Evolutionary conservation across 164 flowering plant genomes (phyloP), one percentile per base, ranked within the genome.

Genomic region (Liquidambar formosana): DNA sequence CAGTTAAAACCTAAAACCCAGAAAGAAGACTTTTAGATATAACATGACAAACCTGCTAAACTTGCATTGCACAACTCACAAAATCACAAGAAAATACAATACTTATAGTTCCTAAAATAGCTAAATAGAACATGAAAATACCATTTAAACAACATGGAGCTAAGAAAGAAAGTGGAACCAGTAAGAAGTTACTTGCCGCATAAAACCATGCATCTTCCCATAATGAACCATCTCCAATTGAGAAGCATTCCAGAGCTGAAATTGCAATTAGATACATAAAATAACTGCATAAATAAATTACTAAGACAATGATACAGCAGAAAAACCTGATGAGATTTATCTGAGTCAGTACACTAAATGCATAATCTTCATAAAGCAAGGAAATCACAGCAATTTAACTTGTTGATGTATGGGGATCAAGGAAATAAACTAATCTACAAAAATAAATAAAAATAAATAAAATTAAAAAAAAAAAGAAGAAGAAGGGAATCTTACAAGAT

Each of bases 161-260:
- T 38, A 11, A 58, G 26, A 45, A 45, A 64, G 22, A 19, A 13
- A 15, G 19, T 47, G 49, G 41, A 12, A 51, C 9, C 16, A 19
- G 53, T 54, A n/a, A 66, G 41, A 75, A 54, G 72, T 51, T 64
- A 78, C 89, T 84, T 83, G 78, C 99, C 97, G 75, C 97, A 95
- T 91, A 67, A 89, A 93, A 58, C 99, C 97, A 78, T 95, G 99
- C 97, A 95, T 90, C 81, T 95, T 95, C 73, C 99, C 97, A 75
- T 80, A 63, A 69, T 89, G 80, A 76, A 91, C 97, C 97, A 93
- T 88, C 80, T 95, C 99, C 72, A 93, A 52, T 69, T 95, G 99
- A 62, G 97, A 86, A 53, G 99, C 97, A 82, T 95, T 95, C 99
- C 99, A 95, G 14, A 95, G 91, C 99, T 95, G 93, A 74, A 78